phyloP scores from a whole-genome alignment of 2,329 filamentous ascomycete genomes.

The Cladosporium halotolerans region DNA sequence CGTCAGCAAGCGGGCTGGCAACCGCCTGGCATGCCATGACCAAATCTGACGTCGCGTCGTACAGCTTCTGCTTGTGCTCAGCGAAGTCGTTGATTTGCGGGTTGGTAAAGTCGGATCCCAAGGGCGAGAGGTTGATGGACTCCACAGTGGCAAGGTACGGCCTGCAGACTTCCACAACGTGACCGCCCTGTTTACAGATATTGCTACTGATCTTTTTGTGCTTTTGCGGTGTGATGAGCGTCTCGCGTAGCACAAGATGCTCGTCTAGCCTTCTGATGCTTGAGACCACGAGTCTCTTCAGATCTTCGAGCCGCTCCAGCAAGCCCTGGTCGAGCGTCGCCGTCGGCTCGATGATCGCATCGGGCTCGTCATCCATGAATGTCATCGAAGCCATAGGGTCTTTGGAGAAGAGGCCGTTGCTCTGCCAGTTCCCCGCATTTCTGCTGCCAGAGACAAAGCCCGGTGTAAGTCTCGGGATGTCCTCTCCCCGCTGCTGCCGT shows the following conservation, averaged over 20 bases:
- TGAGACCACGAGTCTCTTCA: conserved; percentile 77
- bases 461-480: conserved; percentile 85
- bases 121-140: conserved; percentile 77
- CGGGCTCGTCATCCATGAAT: conserved; percentile 82
- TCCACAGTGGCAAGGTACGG: conserved; percentile 87
- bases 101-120: conserved; percentile 73
- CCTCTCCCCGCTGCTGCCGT: conserved; percentile 84
- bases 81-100: conserved; percentile 83
- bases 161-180: conserved; percentile 80
- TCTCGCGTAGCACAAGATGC: conserved; percentile 68
- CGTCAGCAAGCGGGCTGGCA: conserved; percentile 84
- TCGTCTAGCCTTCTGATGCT: conserved; percentile 84
- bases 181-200: conserved; percentile 70
- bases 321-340: conserved; percentile 68
- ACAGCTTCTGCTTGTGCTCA: conserved; percentile 84
- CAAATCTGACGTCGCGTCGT: conserved; percentile 88
- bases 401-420: conserved; percentile 56
- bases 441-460: conserved; percentile 86
- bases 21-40: conserved; percentile 82
- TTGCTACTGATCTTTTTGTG: conserved; percentile 78
- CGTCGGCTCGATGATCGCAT: conserved; percentile 64
- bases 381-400: conserved; percentile 59
- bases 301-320: conserved; percentile 76
- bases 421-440: conserved; percentile 80
- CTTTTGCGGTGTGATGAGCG: conserved; percentile 69